Evolutionary conservation across 305 asterid species (phyloP), one percentile per base, ranked within the genome.

Genomic region (Fraxinus paxiana): DNA sequence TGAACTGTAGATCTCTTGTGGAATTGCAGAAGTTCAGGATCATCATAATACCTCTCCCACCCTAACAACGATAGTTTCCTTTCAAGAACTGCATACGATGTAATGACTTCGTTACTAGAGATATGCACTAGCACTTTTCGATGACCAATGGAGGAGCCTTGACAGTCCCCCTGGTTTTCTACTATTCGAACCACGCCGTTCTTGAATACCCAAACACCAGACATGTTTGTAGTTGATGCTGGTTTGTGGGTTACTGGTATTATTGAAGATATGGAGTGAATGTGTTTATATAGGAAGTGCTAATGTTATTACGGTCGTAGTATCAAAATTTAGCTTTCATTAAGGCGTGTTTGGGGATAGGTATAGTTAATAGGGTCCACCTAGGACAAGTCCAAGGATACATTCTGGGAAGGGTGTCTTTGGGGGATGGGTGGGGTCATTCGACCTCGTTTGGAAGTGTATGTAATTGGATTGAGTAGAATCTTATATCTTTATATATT

Each of bases 31-130:
- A 93, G 93, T 0, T 90, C 91, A 10, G 92, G 92, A 37, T 93
- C 97, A 46, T 89, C 92, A 31, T 89, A 89, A 75, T 93, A 95
- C 83, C 97, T 89, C 87, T 92, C 97, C 98, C 98, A 95, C 0
- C 95, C 97, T 0, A 93, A 91, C 5, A 85, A 59, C 6, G 46
- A n/a, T 6, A 95, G 20, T 51, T 84, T 95, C 63, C 83, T 69
- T 61, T 91, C 95, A 0, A 95, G 90, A 17, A 80, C 83, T 0
- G 88, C 77, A 79, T 93, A 95, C 3, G 98, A 91, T 31, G 93
- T 76, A 13, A 95, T 90, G 35, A 82, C 90, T 74, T 95, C 97
- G n/a, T 89, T 84, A 0, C 91, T 84, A 6, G 89, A 20, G 9
- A 89, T 80, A 67, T 95, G 94, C 56, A 93, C 90, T 4, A 93